phyloP scores from a whole-genome alignment of 169 alveolate genomes.

The Plasmodium vivax region DNA sequence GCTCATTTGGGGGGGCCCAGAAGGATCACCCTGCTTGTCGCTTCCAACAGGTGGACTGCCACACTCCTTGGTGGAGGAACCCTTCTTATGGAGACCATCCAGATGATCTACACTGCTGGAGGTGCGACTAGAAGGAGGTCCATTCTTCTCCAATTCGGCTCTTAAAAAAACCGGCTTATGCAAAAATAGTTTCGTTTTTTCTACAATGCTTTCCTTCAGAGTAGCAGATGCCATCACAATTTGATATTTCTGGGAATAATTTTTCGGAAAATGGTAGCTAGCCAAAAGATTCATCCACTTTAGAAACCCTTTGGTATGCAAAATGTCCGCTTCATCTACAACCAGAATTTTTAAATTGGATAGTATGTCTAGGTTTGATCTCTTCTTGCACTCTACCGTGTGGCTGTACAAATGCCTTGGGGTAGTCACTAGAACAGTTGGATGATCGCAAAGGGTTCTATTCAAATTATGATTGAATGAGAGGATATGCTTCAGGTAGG shows the following conservation, averaged over 20 bases:
- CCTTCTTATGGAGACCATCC: not conserved
- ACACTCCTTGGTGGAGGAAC: not conserved
- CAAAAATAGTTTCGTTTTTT: conserved; percentile 19
- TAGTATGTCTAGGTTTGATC: conserved; percentile 54
- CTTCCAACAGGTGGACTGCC: not conserved
- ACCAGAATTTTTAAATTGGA: conserved; percentile 72
- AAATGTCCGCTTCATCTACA: conserved; percentile 84
- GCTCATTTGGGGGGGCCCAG: not conserved
- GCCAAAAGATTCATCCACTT: conserved; percentile 59
- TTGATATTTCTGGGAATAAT: conserved; percentile 51
- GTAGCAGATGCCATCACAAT: conserved; percentile 74
- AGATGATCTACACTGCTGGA: not conserved
- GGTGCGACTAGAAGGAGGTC: not conserved
- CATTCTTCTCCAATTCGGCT: not conserved
- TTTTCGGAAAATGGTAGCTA: conserved; percentile 38
- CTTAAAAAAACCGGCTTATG: conserved; percentile 47
- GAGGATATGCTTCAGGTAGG: conserved; percentile 47
- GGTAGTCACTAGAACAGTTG: conserved; percentile 77
- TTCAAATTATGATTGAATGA: conserved; percentile 69
- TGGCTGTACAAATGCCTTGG: conserved; percentile 62
- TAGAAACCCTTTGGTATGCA: conserved; percentile 79
- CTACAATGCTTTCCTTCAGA: not conserved
- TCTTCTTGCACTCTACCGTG: conserved; percentile 58
- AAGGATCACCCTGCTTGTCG: not conserved
- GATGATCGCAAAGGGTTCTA: conserved; percentile 61